Base-by-base conservation (phyloP, 495 filamentous ascomycete species). In the Podospora conica region DNA sequence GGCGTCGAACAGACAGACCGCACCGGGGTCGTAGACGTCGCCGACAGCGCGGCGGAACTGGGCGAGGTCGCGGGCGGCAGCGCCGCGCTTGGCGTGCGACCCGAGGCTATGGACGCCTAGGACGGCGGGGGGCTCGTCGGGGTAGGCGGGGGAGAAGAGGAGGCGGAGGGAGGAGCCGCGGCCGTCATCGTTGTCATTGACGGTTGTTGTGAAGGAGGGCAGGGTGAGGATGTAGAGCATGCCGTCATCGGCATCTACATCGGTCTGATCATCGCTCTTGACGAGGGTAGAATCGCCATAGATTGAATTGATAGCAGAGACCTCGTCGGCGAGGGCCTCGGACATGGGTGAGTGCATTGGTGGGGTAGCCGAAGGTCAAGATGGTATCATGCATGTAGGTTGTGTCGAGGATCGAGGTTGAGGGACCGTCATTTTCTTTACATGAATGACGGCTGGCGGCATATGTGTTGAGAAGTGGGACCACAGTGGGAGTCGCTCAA, bases 271-370 rank as follows among this genome's bases (percentile, higher is more conserved):
- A 21, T 18, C 4, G 55, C 22, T 27, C 23, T 57, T 57, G 8
- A 75, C 69, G 23, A 97, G 78, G 7, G 90, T 90, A 53, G 81
- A 77, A 18, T 86, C 83, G 23, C 88, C 90, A 78, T 96, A 98
- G 69, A 98, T 98, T 22, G 94, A 91, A 75, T 95, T 96, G 67
- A 98, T 91, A 59, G 91, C 92, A 71, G 90, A 88, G 18, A 94
- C 80, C 78, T 98, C 95, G 78, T 97, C 91, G 53, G 73, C 74
- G 23, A 97, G 86, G 33, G 94, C 91, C 81, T 93, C 80, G 62
- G 85, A 87, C 87, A 89, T 91, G 65, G 65, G 68, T 76, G 57
- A 58, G 22, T 28, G 48, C 28, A 10, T 58, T 59, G 21, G 23
- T 12, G 18, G 23, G 60, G 63, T 1, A 78, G 77, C 76, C 54